phyloP scores from a whole-genome alignment of 148 eudicot species.

The Dysphania ambrosioides region DNA sequence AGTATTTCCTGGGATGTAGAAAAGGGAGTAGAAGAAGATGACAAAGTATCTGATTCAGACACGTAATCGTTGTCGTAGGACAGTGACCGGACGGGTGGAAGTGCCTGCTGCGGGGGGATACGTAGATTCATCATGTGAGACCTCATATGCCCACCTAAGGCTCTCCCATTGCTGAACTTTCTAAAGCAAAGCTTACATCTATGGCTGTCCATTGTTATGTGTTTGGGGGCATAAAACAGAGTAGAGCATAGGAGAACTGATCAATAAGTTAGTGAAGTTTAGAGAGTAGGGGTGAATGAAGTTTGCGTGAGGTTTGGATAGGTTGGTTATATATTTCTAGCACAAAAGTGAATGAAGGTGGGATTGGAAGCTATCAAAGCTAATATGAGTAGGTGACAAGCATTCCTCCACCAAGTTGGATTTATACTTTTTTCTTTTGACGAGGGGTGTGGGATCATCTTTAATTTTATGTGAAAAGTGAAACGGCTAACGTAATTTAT shows the following conservation, averaged over 20 bases:
- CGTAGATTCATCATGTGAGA: conserved; percentile 57
- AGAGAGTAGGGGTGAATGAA: too few relatives aligned
- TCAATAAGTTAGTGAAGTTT: too few relatives aligned
- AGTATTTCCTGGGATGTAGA: too few relatives aligned
- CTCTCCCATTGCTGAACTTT: conserved; percentile 62
- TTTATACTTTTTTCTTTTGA: too few relatives aligned
- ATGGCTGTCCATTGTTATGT: conserved; percentile 58
- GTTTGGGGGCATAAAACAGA: too few relatives aligned
- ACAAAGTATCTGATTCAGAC: neutral
- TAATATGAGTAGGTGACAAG: conserved; percentile 76
- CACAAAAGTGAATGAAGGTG: conserved; percentile 13
- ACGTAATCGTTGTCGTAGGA: neutral
- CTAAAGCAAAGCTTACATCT: conserved; percentile 62
- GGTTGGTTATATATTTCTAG: too few relatives aligned
- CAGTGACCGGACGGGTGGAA: neutral
- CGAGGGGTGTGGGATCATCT: too few relatives aligned
- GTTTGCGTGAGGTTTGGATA: conserved; percentile 29
- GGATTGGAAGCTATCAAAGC: conserved; percentile 36
- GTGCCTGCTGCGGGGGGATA: conserved; percentile 20
- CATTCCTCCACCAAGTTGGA: conserved; percentile 55
- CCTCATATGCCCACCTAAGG: conserved; percentile 89
- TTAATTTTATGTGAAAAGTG: too few relatives aligned
- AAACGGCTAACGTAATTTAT: conserved; percentile 22
- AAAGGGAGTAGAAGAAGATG: conserved; percentile 18
- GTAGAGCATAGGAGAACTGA: too few relatives aligned